phyloP scores from a whole-genome alignment of 495 filamentous ascomycete genomes.

The Endocarpon pusillum region DNA sequence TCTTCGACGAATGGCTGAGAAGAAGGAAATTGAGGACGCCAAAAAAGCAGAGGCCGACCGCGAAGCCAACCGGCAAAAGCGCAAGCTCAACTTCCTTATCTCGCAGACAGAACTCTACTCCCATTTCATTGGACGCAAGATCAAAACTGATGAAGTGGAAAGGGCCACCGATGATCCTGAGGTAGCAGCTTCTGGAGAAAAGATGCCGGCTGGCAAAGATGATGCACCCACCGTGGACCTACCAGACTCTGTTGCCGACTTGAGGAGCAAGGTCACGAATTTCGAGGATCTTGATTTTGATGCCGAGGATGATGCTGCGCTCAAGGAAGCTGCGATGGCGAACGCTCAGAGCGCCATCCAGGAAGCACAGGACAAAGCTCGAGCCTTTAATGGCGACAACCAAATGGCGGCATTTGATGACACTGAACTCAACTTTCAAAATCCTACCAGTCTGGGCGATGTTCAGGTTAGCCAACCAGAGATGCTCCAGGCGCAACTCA shows the following conservation, averaged over 20 bases:
- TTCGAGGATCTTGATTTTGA: constrained; percentile 95
- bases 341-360: constrained; percentile 95
- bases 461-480: constrained; percentile 89
- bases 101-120: constrained; percentile 98
- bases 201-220: constrained; percentile 25
- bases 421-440: constrained; percentile 99
- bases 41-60: constrained; percentile 93
- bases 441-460: constrained; percentile 83
- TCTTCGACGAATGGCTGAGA: constrained; percentile 80
- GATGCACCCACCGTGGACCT: constrained; percentile 35
- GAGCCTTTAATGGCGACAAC: constrained; percentile 64
- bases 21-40: constrained; percentile 89
- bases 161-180: constrained; percentile 61
- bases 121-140: constrained; percentile 98
- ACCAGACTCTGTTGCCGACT: constrained; percentile 37
- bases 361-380: constrained; percentile 81
- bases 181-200: constrained; percentile 37
- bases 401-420: constrained; percentile 40
- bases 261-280: constrained; percentile 59
- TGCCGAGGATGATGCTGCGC: constrained; percentile 69
- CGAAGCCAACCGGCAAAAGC: constrained; percentile 90
- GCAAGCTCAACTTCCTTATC: constrained; percentile 98
- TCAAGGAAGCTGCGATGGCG: constrained; percentile 72
- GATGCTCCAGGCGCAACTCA: constrained; percentile 82
- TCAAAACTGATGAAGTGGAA: constrained; percentile 89